Conservation (phyloP, 129 eudicot species). For the Tagetes erecta region DNA sequence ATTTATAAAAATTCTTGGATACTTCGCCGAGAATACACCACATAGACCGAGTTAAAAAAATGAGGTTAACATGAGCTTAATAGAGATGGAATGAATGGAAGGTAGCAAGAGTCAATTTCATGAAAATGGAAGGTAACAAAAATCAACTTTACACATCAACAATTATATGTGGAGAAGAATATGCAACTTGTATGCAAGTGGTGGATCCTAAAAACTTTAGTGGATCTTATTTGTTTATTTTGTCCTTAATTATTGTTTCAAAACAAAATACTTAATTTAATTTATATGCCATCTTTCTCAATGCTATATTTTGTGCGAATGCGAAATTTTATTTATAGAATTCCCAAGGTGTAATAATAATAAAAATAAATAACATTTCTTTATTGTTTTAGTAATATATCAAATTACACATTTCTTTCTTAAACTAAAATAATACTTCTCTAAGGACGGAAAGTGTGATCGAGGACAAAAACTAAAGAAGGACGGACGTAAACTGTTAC, state of each 20-base stretch:
- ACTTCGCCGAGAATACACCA: no score
- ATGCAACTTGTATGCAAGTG: conserved; percentile 10
- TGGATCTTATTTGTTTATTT: neutral
- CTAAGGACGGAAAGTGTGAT: no score
- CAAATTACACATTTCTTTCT: no score
- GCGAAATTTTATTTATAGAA: neutral
- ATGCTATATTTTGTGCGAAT: neutral
- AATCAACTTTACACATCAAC: conserved; percentile 37
- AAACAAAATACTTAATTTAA: no score
- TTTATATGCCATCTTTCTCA: no score
- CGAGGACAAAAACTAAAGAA: no score
- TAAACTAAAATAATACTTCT: no score
- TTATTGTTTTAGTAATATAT: no score
- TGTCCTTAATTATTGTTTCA: neutral
- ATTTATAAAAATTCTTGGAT: no score
- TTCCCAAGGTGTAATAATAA: neutral
- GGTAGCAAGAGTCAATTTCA: conserved; percentile 24
- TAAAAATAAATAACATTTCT: no score
- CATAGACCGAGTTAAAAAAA: no score
- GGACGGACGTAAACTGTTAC: no score
- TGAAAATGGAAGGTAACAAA: conserved; percentile 41
- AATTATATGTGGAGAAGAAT: conserved; percentile 25
- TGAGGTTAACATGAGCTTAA: neutral
- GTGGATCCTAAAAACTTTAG: conserved; percentile 3
- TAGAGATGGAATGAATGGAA: neutral